Evolutionary conservation across 2,329 filamentous ascomycete species (phyloP).

Genomic region (Fusarium anthophilum): DNA sequence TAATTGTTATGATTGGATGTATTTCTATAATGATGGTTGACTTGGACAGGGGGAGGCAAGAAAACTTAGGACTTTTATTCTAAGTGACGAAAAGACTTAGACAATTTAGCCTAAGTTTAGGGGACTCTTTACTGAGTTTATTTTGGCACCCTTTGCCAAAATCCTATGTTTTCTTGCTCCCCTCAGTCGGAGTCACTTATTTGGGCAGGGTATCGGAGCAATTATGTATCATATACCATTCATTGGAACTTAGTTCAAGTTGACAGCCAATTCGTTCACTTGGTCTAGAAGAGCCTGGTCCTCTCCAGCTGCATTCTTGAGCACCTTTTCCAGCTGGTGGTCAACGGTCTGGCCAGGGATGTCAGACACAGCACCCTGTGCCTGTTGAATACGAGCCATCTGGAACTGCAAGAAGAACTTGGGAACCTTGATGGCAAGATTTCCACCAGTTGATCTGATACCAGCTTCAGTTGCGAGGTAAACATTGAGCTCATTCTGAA

Average conservation of each 20-base stretch:
- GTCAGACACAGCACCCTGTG: conserved; percentile 63
- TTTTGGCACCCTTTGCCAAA: neutral
- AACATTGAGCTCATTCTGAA: conserved; percentile 63
- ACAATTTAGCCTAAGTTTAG: neutral
- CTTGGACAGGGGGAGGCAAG: neutral
- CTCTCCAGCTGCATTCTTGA: conserved; percentile 63
- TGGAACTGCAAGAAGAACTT: conserved; percentile 72
- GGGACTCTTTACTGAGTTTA: too few relatives aligned
- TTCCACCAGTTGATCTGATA: conserved; percentile 62
- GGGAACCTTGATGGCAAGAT: conserved; percentile 66
- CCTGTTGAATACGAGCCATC: conserved; percentile 66
- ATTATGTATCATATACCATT: conserved; percentile 31
- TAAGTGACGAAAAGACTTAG: neutral
- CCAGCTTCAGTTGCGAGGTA: conserved; percentile 70
- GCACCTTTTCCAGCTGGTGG: conserved; percentile 66
- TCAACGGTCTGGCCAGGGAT: conserved; percentile 63
- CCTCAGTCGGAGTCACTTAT: conserved; percentile 27
- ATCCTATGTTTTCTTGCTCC: neutral
- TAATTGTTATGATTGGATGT: conserved; percentile 37
- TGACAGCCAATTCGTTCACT: conserved; percentile 55
- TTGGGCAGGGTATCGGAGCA: conserved; percentile 18
- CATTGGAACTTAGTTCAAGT: conserved; percentile 25
- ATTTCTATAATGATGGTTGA: conserved; percentile 44
- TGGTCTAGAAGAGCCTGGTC: conserved; percentile 59
- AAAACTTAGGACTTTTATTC: neutral